Base-by-base conservation (phyloP, 345 rosid genomes). In the Mercurialis annua region DNA sequence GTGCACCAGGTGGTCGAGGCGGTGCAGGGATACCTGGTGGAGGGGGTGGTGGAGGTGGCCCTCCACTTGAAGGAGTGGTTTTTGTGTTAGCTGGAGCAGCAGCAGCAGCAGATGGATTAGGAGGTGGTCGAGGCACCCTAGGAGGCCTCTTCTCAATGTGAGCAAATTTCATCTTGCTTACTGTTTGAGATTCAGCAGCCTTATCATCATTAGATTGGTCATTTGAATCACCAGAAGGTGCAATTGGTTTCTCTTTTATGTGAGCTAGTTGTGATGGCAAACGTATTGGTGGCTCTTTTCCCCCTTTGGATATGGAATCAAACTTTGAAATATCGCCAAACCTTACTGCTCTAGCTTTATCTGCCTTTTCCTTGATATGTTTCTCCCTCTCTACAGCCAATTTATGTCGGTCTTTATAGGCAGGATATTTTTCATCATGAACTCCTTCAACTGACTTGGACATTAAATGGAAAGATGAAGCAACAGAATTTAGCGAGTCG, bases 331-430 rank as follows among this genome's bases (percentile, higher is more conserved):
- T 80, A 67, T 71, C 82, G 20, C 87, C 82, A 69, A 91, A 91
- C 75, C 81, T 83, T 62, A 67, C 83, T 44, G 87, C 86, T 77
- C 99, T 85, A 6, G 96, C 99, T 80, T 83, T 72, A 63, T 86
- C 93, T 0, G 98, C 96, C 71, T 76, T 89, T 69, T 83, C 84
- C 82, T 91, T 94, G 64, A 91, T 84, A 17, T 78, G 82, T 78
- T 87, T 86, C 86, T 94, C 99, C 73, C 96, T 84, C 77, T 91
- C 99, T 64, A 86, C 70, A 48, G 96, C 96, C 71, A 94, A 69
- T 82, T 84, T 94, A 72, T 91, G 99, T 61, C 99, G 80, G 73
- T 91, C 99, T 77, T 87, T 89, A 61, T 86, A 91, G 33, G 96
- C 95, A 2, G 97, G 99, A 77, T 89, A 91, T 69, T 94, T 94